Evolutionary conservation across 257 asterid genomes (phyloP), one percentile per base, ranked within the genome.

Genomic region (Apocynum venetum): DNA sequence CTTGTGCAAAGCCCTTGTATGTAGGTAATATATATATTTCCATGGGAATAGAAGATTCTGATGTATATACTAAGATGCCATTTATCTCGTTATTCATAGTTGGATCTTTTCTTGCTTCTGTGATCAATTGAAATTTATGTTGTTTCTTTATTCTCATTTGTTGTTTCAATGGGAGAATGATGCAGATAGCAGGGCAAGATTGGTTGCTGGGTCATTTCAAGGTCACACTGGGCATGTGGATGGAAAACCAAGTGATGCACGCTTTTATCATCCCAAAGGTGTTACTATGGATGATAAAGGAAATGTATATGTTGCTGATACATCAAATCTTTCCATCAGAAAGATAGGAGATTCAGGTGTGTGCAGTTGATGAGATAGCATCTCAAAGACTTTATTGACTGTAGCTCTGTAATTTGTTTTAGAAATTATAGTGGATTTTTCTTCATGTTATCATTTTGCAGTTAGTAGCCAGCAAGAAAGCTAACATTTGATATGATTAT

Each of bases 141-240:
- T 76, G 44, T 52, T 19, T 73, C 44, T 68, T 59, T 71, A 49
- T 55, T 47, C 70, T 77, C 36, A 69, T 48, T 75, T 73, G 63
- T 64, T 66, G 36, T 47, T 48, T 75, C 76, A 64, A 76, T 40
- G 43, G 72, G 63, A 67, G 61, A 72, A 47, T 68, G 73, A 77
- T 82, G 91, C 87, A 93, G 99, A 96, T 84, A 89, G 97, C 82
- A 87, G 99, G 83, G 97, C 95, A 66, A 90, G 98, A 82, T 84
- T 93, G 89, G 93, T 96, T 80, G 99, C 98, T 11, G 99, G 99
- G 64, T 96, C 99, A 57, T 96, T 93, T 87, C 96, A 93, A 87
- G 99, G 99, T 69, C 90, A 82, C 78, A 85, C 91, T 2, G 99
- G 98, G 66, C 96, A 93, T 80, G 98, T 96, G 78, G 99, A 96